Evolutionary conservation across 177 flowering plant species (phyloP).

Genomic region (Vitis hybrid): DNA sequence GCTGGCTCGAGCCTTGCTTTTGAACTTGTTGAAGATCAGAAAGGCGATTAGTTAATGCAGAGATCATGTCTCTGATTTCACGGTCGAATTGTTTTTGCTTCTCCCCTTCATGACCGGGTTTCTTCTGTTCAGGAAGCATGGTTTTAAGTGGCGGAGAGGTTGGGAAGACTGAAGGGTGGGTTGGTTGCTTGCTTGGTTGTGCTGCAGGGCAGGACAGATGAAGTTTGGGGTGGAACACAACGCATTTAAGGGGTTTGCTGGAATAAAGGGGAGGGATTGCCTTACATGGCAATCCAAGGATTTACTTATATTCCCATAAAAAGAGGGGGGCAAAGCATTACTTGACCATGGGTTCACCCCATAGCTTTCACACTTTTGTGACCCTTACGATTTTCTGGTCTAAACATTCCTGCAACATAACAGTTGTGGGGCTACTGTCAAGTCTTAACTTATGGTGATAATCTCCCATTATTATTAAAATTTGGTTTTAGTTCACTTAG

Average conservation of each 20-base stretch:
- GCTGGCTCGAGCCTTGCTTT: constrained; percentile 23
- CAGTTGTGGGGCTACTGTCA: too few species aligned
- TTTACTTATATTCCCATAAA: neutral
- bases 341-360: constrained; percentile 28
- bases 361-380: neutral
- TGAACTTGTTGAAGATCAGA: constrained; percentile 26
- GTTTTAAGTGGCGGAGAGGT: neutral
- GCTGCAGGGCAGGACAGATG: neutral
- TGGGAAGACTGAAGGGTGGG: neutral
- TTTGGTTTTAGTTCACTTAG: too few species aligned
- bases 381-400: too few species aligned
- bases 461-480: too few species aligned
- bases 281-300: constrained; percentile 30
- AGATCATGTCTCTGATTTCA: constrained; percentile 50
- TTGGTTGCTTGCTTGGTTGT: neutral
- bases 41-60: constrained; percentile 44
- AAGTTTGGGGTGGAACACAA: neutral
- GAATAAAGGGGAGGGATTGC: constrained; percentile 20
- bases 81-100: constrained; percentile 33
- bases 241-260: neutral
- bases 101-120: constrained; percentile 15
- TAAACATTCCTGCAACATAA: too few species aligned
- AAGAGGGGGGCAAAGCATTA: constrained; percentile 15
- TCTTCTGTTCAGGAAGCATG: constrained; percentile 11
- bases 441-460: too few species aligned